Base-by-base conservation (phyloP, 257 asterid genomes). In the Marsdenia floribunda region DNA sequence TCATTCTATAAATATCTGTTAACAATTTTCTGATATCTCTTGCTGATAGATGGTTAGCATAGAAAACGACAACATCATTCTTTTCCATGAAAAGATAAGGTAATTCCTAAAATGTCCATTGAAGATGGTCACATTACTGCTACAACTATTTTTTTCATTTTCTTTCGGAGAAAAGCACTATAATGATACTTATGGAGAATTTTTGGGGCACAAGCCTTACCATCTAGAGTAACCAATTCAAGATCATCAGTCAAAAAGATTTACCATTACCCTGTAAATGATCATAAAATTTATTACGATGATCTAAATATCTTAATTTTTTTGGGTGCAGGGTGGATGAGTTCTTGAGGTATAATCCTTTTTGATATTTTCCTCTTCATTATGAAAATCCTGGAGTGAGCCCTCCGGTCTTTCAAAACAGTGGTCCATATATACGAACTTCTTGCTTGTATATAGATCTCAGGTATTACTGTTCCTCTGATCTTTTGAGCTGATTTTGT, bases 11-110 rank as follows among this genome's bases (percentile, higher is more conserved):
- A 16, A 8, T 19, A 22, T 26, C 37, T 11, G 21, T 12, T 47
- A 47, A 29, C 35, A 21, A 47, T 22, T 76, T 38, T 19, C 33
- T 50, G 72, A 58, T 38, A 70, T 72, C 64, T 68, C 18, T 84
- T 70, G 78, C 82, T 73, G 69, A 71, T 87, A 94, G 99, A 82
- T 94, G 78, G 90, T 92, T 75, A 88, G 96, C 63, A 65, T 84
- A 53, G 97, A 90, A 81, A 95, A 90, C 70, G 96, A 87, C 72
- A 87, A 86, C 85, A 73, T 83, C 83, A 87, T 94, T 72, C 82
- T 94, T 75, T 92, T 86, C 74, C 79, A 92, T 74, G 97, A 94
- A 79, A 94, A 89, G 83, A 89, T 94, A 80, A 92, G 99, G 99
- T 90, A 87, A 70, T 72, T 75, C 54, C 33, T 72, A 40, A 6